Evolutionary conservation across 805 yeast species (phyloP).

Genomic region (Saccharomyces kudriavzevii): DNA sequence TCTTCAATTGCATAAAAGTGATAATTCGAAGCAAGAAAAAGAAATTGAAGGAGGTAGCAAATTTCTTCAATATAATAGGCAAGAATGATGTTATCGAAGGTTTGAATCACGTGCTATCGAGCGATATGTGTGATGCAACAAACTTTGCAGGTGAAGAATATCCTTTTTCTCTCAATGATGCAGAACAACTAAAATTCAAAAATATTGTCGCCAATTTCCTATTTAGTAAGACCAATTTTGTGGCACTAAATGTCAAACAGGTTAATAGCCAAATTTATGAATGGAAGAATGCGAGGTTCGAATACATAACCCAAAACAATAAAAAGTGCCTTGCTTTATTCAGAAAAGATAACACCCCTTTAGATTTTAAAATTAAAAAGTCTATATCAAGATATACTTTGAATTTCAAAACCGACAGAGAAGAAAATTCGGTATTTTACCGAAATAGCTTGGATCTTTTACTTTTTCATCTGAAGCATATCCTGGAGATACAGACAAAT

Average conservation of each 20-base stretch:
- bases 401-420: constrained; percentile 55
- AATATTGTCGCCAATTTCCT: not conserved
- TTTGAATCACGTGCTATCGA: not conserved
- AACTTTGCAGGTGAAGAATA: not conserved
- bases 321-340: constrained; percentile 5
- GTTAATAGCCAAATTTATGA: not conserved
- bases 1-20: not conserved
- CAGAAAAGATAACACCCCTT: constrained; percentile 31
- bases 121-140: not conserved
- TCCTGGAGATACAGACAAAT: constrained; percentile 36
- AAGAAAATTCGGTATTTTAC: constrained; percentile 29
- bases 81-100: not conserved
- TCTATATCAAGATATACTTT: constrained; percentile 43
- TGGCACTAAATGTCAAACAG: not conserved
- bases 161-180: not conserved
- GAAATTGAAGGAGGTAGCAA: not conserved
- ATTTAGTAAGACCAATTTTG: not conserved
- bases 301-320: not conserved
- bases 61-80: not conserved
- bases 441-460: constrained; percentile 44
- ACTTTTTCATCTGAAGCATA: constrained; percentile 40
- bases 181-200: not conserved
- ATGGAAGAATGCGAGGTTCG: not conserved
- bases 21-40: not conserved
- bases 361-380: constrained; percentile 33